Evolutionary conservation across 345 rosid species (phyloP), one percentile per base, ranked within the genome.

Genomic region (Sonneratia caseolaris): DNA sequence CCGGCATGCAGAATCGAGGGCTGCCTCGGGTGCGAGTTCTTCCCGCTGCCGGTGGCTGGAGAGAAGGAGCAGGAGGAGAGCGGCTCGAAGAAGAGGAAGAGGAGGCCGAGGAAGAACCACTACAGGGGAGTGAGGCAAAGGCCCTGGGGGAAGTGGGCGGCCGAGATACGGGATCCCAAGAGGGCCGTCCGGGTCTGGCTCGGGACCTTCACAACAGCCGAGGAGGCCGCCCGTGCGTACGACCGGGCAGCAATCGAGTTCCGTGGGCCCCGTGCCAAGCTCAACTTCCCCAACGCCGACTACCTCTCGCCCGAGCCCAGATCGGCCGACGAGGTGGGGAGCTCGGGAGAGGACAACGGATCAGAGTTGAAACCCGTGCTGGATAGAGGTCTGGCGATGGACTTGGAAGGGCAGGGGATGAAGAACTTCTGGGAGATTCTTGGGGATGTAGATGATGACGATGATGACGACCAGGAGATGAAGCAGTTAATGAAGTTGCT

Each of bases 71-170:
- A 19, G 37, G 66, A 1, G 36, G 59, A 59, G 77, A 68, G 35
- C 47, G 15, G 66, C 16, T 13, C 66, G 64, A 18, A 36, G 65
- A 22, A 62, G 67, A 72, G 76, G 76, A 68, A 53, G 74, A 74
- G 73, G 78, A 76, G 72, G 77, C 72, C 79, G 76, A 81, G 14
- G 72, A 87, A 84, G 82, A 95, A 85, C 79, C 89, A 86, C 37
- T 95, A 78, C 90, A 85, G 99, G 74, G 99, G 99, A 59, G 99
- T 92, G 70, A 89, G 99, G 77, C 99, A 92, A 78, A 79, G 97
- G 84, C 99, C 99, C 3, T 95, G 97, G 97, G 97, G 99, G 0
- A 95, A 91, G 71, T 95, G 95, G 86, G 97, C 97, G 2, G 93
- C 99, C 10, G 99, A 95, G 88, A 95, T 95, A 42, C 83, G 99